Evolutionary conservation across 139 green algal genomes (phyloP), one percentile per base, ranked within the genome.

Genomic region (Pseudopediastrum boryanum): DNA sequence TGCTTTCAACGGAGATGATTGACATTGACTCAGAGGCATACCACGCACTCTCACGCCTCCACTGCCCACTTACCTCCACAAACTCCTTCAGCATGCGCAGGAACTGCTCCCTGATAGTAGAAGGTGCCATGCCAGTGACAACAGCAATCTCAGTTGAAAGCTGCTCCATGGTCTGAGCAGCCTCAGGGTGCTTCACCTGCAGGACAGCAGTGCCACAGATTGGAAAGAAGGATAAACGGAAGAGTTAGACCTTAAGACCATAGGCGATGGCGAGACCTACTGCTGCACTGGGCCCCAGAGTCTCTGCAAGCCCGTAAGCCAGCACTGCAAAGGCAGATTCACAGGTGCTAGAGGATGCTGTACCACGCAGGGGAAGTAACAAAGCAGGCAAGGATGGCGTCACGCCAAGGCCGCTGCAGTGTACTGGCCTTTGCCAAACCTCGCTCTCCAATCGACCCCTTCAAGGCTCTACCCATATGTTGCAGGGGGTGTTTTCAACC

Each of bases 121-220:
- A 39, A 27, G 74, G 74, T n/a, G 74, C 74, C 74, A 81, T 81
- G 62, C 74, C 74, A 19, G 35, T 43, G 9, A 64, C 65, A 2
- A 64, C 62, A 29, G 62, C 35, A 35, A 74, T n/a, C n/a, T 3
- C 25, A 23, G 21, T 65, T 42, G 38, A 74, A 66, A 12, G 48
- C 62, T 21, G 43, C 46, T 48, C 52, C 33, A 31, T 67, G 43
- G 35, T 54, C 21, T 52, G 35, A 42, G 61, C 41, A n/a, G 25
- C 38, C 10, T 63, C 59, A 10, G 58, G 73, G 31, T 51, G 42
- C 70, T 78, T 51, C 38, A 66, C 23, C 70, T 67, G 70, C 51
- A 27, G 7, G 12, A 10, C 12, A 19, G 43, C 2, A 21, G 25
- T 33, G n/a, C 42, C 31, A 36, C 31, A 19, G 27, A 31, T 31